These are phyloP conservation scores for Neurospora tetrasperma DNA, from an alignment of 495 filamentous ascomycete genomes.

Conservation along the genomic window DNA sequence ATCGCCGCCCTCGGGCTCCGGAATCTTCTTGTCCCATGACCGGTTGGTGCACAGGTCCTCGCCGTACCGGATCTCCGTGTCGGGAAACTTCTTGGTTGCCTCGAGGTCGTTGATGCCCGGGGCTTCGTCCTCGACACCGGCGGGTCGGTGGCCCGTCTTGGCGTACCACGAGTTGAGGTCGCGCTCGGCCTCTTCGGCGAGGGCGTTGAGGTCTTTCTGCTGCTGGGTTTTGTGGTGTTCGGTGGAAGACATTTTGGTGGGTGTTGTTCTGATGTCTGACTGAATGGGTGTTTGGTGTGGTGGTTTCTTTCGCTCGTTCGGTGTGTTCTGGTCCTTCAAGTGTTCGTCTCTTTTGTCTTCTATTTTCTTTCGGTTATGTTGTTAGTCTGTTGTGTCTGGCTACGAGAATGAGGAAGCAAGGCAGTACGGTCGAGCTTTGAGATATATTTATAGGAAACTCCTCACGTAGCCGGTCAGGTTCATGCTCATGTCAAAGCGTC, in stretches of 20 bases:
- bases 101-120: slow-evolving; percentile 20
- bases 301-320: too few species aligned
- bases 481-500: too few species aligned
- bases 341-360: not conserved
- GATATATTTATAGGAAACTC: too few species aligned
- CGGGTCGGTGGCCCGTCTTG: slow-evolving; percentile 28
- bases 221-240: not conserved
- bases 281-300: not conserved
- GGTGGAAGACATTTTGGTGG: not conserved
- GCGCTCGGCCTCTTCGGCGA: slow-evolving; percentile 37
- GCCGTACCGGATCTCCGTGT: slow-evolving; percentile 20
- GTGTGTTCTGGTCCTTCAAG: not conserved
- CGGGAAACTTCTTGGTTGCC: slow-evolving; percentile 25
- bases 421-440: not conserved
- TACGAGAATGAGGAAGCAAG: not conserved
- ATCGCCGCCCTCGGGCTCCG: slow-evolving; percentile 29
- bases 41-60: slow-evolving; percentile 24
- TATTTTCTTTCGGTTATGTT: not conserved
- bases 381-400: not conserved
- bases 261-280: not conserved
- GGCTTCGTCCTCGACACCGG: slow-evolving; percentile 18
- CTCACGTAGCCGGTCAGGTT: too few species aligned
- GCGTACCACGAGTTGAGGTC: slow-evolving; percentile 37
- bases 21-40: slow-evolving; percentile 27
- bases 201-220: slow-evolving; percentile 12